Base-by-base conservation (phyloP, 345 rosid genomes). In the Euclidium syriacum region DNA sequence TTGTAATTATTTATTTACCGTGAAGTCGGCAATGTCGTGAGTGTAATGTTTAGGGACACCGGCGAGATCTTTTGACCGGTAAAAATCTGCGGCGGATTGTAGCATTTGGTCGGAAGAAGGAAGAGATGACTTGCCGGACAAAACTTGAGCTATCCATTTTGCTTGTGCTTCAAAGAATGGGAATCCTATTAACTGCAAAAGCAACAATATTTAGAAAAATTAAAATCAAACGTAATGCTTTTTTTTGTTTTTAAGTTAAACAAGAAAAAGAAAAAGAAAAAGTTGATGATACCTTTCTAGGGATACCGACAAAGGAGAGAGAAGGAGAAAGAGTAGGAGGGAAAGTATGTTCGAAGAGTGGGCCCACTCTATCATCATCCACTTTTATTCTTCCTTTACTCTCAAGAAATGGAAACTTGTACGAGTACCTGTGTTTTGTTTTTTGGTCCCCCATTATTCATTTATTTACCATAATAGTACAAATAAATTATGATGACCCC, bases 91-190 rank as follows among this genome's bases (percentile, higher is more conserved):
- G 10, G 82, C 74, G 29, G 88, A 83, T 6, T 67, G 74, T 82
- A 92, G 85, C 98, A 92, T 92, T 14, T 83, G 86, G 41, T 82
- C 85, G 59, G 70, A 15, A 52, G 95, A 76, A 64, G 95, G 96
- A 67, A 89, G 26, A 7, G 59, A 73, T 75, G 73, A 82, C 75
- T 87, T 89, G 57, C 94, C 98, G 3, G 86, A 76, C 64, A 92
- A 81, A n/a, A 86, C 78, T 65, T 85, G 86, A 14, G 96, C 86
- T 29, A 91, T 79, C 96, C 96, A 91, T 73, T 65, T 86, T 66
- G 90, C 98, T 88, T 91, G 98, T 19, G 95, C 78, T 73, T 91
- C 98, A 61, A 88, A 88, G 81, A 91, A 91, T 42, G 95, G 95
- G 69, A 88, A 88, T 67, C 95, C 98, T 68, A 91, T 84, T 27